Evolutionary conservation across 257 asterid genomes (phyloP).

Genomic region (Orobanche coerulescens): DNA sequence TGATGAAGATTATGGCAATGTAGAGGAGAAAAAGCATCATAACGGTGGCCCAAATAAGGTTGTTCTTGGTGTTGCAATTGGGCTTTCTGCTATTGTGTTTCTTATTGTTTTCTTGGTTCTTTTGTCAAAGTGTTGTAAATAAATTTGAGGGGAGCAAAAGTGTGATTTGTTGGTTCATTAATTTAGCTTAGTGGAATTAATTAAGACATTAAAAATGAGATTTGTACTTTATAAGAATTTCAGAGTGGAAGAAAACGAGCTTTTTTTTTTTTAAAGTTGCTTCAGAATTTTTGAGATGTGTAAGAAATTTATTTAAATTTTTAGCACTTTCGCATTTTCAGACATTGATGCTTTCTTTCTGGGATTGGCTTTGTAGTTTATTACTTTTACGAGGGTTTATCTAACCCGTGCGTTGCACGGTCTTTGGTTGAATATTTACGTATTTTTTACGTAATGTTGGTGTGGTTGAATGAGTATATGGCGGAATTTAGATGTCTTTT

Average conservation of each 20-base stretch:
- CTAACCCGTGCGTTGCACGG: too few relatives aligned
- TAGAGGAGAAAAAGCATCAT: slow-evolving; percentile 35
- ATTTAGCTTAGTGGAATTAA: slow-evolving; percentile 27
- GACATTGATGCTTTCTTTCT: too few relatives aligned
- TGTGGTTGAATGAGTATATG: too few relatives aligned
- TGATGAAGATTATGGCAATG: slow-evolving; percentile 31
- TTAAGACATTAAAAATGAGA: slow-evolving; percentile 5
- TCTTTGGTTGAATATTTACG: too few relatives aligned
- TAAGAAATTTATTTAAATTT: too few relatives aligned
- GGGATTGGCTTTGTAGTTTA: too few relatives aligned
- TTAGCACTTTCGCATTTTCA: too few relatives aligned
- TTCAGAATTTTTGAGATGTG: too few relatives aligned
- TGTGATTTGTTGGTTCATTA: slow-evolving; percentile 20
- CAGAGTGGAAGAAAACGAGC: slow-evolving; percentile 13
- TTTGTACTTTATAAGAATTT: slow-evolving; percentile 4
- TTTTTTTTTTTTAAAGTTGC: slow-evolving; percentile 18
- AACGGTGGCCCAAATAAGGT: slow-evolving; percentile 88
- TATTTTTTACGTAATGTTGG: too few relatives aligned
- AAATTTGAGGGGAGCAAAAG: slow-evolving; percentile 21
- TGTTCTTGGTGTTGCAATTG: slow-evolving; percentile 88
- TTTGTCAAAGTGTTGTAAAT: slow-evolving; percentile 72
- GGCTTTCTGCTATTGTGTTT: slow-evolving; percentile 73
- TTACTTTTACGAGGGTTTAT: too few relatives aligned
- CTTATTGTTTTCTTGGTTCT: slow-evolving; percentile 77
- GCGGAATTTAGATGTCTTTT: too few relatives aligned